A percentile compares a stretch with the other conserved stretches of the same genome.
These are phyloP conservation scores for Aspergillus nidulans DNA, from an alignment of 495 filamentous ascomycete genomes.

Conservation along the genomic window DNA sequence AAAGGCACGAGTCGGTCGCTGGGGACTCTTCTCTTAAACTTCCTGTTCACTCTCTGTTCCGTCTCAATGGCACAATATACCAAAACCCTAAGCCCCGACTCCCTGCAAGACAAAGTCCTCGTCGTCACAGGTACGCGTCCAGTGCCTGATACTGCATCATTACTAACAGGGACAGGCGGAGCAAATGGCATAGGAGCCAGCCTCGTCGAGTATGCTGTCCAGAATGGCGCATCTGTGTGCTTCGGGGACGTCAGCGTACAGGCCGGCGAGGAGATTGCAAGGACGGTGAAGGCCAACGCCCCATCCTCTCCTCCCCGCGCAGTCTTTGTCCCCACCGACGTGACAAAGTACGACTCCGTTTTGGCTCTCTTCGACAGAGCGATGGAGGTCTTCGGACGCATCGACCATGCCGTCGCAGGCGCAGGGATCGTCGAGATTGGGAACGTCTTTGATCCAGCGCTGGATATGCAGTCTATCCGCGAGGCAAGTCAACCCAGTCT, in stretches of 20 bases:
- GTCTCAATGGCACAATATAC: not conserved
- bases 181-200: constrained; percentile 2
- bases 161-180: not conserved
- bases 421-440: not conserved
- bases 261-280: not conserved
- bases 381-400: not conserved
- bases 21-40: too few relatives aligned
- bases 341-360: not conserved
- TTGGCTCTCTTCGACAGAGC: not conserved
- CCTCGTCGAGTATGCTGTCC: constrained; percentile 3
- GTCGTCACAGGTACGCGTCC: not conserved
- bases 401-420: constrained; percentile 2
- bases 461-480: too few relatives aligned
- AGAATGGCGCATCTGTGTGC: constrained; percentile 5
- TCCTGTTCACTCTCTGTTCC: too few relatives aligned
- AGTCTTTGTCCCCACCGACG: constrained; percentile 6
- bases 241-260: constrained; percentile 3
- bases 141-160: too few relatives aligned
- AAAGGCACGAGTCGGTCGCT: too few relatives aligned
- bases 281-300: not conserved
- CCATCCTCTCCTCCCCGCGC: not conserved
- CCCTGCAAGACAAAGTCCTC: constrained; percentile 3
- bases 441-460: not conserved
- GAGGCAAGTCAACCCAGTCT: too few relatives aligned
- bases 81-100: not conserved